Evolutionary conservation across 768 basidiomycete genomes (phyloP), one percentile per base, ranked within the genome.

Genomic region (Kwoniella sp.): DNA sequence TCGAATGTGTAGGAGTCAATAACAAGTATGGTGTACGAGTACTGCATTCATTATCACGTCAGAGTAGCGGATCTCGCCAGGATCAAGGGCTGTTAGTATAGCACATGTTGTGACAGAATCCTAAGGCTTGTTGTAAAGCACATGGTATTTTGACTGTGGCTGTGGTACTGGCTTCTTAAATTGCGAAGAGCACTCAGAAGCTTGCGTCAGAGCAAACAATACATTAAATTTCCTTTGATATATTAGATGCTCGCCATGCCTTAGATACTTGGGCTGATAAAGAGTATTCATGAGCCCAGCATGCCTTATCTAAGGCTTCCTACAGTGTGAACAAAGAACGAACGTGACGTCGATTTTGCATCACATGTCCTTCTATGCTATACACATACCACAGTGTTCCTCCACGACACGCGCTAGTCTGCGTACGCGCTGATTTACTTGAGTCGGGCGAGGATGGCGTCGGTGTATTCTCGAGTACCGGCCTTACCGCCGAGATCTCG

Each of bases 401-500:
- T 17, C 41, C 5, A 11, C 9, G 20, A 9, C 41, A 17, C 41
- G 4, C 4, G 41, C 8, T 4, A 45, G 41, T 11, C 17, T 11
- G 34, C 13, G 5, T 37, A 7, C 34, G 4, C 41, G 41, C 50
- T 4, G 4, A 11, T 51, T 59, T 71, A 73, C 67, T 76, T 59
- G 72, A 95, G 83, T 83, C 87, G 93, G 68, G 83, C 73, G 67
- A 96, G 89, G 82, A 97, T 95, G 28, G 92, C 90, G 59, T 86
- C 79, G 47, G 94, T 94, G 83, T 91, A 97, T 82, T 96, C 89
- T 80, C 84, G 84, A 2, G 96, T 99, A 34, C 88, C 87, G 17
- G 94, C 87, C 81, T 90, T 93, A 47, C 96, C 96, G 23, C 96
- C 93, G 64, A 99, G 84, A 82, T 99, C 96, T 30, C 95, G 91